Base-by-base conservation (phyloP, 306 rosid species). In the Psophocarpus tetragonolobus region DNA sequence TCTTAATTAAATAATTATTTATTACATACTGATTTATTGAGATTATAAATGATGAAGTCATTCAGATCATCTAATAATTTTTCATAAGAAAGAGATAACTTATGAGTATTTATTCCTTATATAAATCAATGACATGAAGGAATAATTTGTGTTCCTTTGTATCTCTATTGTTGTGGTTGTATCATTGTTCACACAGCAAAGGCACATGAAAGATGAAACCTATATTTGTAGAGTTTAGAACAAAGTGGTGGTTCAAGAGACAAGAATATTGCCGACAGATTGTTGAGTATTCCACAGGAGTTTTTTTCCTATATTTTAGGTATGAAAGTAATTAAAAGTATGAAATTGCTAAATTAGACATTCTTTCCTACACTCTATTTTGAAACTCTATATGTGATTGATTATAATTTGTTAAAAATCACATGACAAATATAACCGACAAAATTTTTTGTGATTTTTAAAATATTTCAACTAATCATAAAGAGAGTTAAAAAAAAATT, bases 181-280 rank as follows among this genome's bases (percentile, higher is more conserved):
- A 68, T 47, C 41, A 76, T 71, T 76, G 45, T 76, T 82, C 64
- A 70, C 10, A 12, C 4, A 71, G 58, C 79, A 42, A 71, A 71
- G 14, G 70, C 82, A 71, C 71, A 76, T 81, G 76, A 81, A 21
- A 71, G 65, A 76, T 81, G 76, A 81, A 21, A 23, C 1, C 26
- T 44, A n/a, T 74, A 66, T 44, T 56, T 32, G 50, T 56, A 14
- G 51, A 39, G 14, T 68, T 57, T 81, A 57, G 66, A 81, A 67
- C 45, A 74, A 58, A 58, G 77, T 60, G 68, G 81, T 81, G 70
- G 70, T 63, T 76, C 35, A 3, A 21, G 62, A 60, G 48, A 41
- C 36, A 42, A 14, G 82, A 82, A 82, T 77, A 82, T 77, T 77
- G 71, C 82, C 73, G 82, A 82, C 85, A 77, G 54, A 71, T 70